Evolutionary conservation across 352 stramenopile species (phyloP), one percentile per base, ranked within the genome.

Genomic region (Globisporangium recalcitrans): DNA sequence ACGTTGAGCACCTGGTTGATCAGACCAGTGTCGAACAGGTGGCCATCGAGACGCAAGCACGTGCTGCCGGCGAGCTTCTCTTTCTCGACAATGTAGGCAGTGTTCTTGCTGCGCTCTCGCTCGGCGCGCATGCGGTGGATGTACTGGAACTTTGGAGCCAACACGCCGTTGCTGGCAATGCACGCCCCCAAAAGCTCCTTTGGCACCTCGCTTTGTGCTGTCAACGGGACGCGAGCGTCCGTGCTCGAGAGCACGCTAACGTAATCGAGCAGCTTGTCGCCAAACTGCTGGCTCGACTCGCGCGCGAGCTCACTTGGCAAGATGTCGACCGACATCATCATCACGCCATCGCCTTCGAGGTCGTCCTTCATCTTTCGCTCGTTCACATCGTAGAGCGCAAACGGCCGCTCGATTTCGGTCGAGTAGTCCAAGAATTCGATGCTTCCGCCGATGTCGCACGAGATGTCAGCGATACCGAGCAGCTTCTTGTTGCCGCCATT

Each of bases 1-100:
- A 97, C 77, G 74, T 98, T 96, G 13, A 98, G 74, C 8, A 98
- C 74, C 64, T 97, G 86, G 72, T 98, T 98, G 70, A 99, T 98
- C 24, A 98, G 71, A 27, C 92, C 91, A 10, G 87, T 97, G 82
- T 99, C 96, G 70, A 99, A 99, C 38, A 99, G 75, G 70, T 99
- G 95, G 2, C 95, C 96, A 59, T 97, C 73, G 5, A 97, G 66
- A 2, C 87, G 72, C 32, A 97, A 22, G 47, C 87, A 93, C 1
- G 85, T 94, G 69, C 75, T 91, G 10, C 85, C 85, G 3, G 80
- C 85, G 21, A 95, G 71, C 40, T 89, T 72, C 51, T 84, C 80
- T 64, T 89, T 87, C 10, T 84, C 82, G 62, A 72, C 72, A 51
- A 85, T 71, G 61, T 90, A 92, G 53, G 78, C 64, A 47, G 80